phyloP scores from a whole-genome alignment of 768 basidiomycete genomes.

The Phylloporus scabripes region DNA sequence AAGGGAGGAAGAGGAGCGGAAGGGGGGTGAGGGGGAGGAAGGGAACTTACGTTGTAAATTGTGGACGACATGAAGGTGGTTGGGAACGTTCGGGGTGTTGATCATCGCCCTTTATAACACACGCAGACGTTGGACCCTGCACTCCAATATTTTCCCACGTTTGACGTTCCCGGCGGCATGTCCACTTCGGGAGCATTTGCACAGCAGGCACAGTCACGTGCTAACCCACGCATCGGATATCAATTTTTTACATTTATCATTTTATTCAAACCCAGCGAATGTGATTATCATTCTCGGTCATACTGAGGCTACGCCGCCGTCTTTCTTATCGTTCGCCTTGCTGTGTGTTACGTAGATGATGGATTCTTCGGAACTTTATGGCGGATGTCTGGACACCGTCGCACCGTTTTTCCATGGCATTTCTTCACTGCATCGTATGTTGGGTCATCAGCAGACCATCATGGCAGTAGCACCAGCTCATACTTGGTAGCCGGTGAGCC shows the following conservation, averaged over 20 bases:
- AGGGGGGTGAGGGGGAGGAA: neutral
- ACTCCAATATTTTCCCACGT: conserved; percentile 32
- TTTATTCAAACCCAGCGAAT: conserved; percentile 20
- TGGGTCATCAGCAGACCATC: too few relatives aligned
- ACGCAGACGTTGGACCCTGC: conserved; percentile 32
- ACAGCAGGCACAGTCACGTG: conserved; percentile 32
- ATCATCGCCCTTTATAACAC: conserved; percentile 38
- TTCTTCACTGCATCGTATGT: too few relatives aligned
- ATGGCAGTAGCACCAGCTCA: too few relatives aligned
- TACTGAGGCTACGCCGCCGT: conserved; percentile 1
- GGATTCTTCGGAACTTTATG: too few relatives aligned
- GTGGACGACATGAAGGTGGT: conserved; percentile 35
- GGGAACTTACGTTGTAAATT: conserved; percentile 34
- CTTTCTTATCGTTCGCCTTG: conserved; percentile 3
- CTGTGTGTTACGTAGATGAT: neutral
- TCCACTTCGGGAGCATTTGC: conserved; percentile 21
- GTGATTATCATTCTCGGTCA: conserved; percentile 2
- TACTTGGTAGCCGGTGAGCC: too few relatives aligned
- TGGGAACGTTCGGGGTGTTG: conserved; percentile 36
- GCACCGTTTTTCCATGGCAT: neutral
- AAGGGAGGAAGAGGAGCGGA: neutral
- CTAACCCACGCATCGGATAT: conserved; percentile 12
- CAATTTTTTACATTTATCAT: conserved; percentile 12
- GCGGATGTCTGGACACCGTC: neutral
- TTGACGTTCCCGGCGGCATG: conserved; percentile 32